Conservation (phyloP, 1,284 basidiomycete genomes). For the Malassezia vespertilionis region DNA sequence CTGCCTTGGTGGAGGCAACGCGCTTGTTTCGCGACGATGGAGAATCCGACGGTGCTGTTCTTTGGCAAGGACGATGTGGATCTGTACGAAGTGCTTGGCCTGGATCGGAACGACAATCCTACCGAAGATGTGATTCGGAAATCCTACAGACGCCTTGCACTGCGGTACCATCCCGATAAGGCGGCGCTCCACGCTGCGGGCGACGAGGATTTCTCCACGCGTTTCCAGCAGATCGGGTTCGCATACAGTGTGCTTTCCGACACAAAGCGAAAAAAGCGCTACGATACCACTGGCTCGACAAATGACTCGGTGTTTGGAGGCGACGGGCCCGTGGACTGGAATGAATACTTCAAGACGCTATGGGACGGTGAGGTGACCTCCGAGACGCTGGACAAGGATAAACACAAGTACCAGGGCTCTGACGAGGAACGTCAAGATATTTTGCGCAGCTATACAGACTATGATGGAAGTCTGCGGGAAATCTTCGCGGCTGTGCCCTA, state of each 20-base stretch:
- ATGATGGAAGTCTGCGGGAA: slow-evolving; percentile 24
- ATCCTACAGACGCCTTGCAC: slow-evolving; percentile 27
- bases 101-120: slow-evolving; percentile 21
- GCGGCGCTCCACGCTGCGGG: slow-evolving; percentile 15
- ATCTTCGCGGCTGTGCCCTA: slow-evolving; percentile 42
- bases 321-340: slow-evolving; percentile 44
- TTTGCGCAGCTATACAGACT: slow-evolving; percentile 28
- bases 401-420: slow-evolving; percentile 39
- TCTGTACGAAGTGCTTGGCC: slow-evolving; percentile 37
- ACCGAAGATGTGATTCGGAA: slow-evolving; percentile 26
- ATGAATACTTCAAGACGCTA: slow-evolving; percentile 45
- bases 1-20: slow-evolving; percentile 1
- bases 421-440: slow-evolving; percentile 40
- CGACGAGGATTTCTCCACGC: slow-evolving; percentile 20
- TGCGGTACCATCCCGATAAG: slow-evolving; percentile 46
- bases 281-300: slow-evolving; percentile 42
- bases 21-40: slow-evolving; percentile 15
- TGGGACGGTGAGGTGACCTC: slow-evolving; percentile 42
- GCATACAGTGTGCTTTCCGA: slow-evolving; percentile 45
- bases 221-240: slow-evolving; percentile 44
- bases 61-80: slow-evolving; percentile 40
- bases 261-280: slow-evolving; percentile 29
- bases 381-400: slow-evolving; percentile 36
- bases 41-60: slow-evolving; percentile 42
- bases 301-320: slow-evolving; percentile 37